Evolutionary conservation across 2,329 filamentous ascomycete species (phyloP).

Genomic region (Aspergillus sclerotialis): DNA sequence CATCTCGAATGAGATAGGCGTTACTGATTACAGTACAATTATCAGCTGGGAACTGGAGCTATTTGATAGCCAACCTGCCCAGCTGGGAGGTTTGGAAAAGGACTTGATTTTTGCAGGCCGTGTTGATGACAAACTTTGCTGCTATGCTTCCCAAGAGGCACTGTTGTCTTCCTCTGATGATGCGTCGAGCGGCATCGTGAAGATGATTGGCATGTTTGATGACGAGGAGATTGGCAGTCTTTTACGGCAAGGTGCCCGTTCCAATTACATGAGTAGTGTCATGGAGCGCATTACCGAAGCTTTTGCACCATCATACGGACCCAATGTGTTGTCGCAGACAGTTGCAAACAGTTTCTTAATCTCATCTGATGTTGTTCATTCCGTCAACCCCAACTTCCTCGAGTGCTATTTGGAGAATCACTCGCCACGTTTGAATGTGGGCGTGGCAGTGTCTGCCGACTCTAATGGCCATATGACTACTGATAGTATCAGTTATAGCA

Average conservation of each 20-base stretch:
- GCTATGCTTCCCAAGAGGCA: slow-evolving; percentile 80
- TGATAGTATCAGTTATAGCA: slow-evolving; percentile 74
- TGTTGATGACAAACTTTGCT: slow-evolving; percentile 97
- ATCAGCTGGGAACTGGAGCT: slow-evolving; percentile 97
- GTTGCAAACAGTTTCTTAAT: slow-evolving; percentile 89
- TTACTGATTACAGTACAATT: slow-evolving; percentile 66
- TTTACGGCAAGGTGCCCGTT: slow-evolving; percentile 79
- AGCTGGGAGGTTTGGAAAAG: slow-evolving; percentile 74
- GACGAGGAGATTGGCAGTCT: slow-evolving; percentile 93
- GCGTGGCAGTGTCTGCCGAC: slow-evolving; percentile 72
- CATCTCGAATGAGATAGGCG: slow-evolving; percentile 70
- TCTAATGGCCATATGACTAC: slow-evolving; percentile 96
- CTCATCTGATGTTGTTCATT: slow-evolving; percentile 88
- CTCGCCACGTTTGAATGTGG: slow-evolving; percentile 80
- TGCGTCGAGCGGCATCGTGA: slow-evolving; percentile 58
- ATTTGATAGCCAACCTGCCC: slow-evolving; percentile 81
- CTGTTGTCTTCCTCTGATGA: slow-evolving; percentile 60
- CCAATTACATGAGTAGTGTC: slow-evolving; percentile 77
- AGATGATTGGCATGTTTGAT: slow-evolving; percentile 90
- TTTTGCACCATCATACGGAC: slow-evolving; percentile 43
- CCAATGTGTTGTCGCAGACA: slow-evolving; percentile 65
- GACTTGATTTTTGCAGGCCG: slow-evolving; percentile 93
- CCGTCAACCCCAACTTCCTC: slow-evolving; percentile 90
- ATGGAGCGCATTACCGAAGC: slow-evolving; percentile 72
- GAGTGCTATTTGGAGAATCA: slow-evolving; percentile 77